A percentile compares a stretch with the other conserved stretches of the same genome.
phyloP scores from a whole-genome alignment of 2,329 filamentous ascomycete species.

The Claviceps quebecensis region DNA sequence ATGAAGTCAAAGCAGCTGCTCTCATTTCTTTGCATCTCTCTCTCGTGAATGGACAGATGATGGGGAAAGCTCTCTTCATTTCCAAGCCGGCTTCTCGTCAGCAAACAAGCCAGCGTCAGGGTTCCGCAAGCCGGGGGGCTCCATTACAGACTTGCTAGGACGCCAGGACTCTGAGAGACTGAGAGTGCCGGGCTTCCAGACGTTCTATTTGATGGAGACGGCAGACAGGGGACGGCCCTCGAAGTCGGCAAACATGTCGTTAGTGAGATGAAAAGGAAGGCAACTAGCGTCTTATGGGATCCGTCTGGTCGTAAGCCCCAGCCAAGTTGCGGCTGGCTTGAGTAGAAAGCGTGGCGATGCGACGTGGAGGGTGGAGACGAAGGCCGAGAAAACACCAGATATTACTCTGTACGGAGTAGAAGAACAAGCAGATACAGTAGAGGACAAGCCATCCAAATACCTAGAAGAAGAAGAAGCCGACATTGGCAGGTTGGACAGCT shows the following conservation, averaged over 20 bases:
- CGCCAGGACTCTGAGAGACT: background rate
- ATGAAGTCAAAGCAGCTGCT: background rate
- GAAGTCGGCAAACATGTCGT: background rate
- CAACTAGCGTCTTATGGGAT: background rate
- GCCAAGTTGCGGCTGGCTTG: background rate
- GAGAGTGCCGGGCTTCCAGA: background rate
- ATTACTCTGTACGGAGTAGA: no score
- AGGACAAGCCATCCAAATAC: no score
- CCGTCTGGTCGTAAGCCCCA: background rate
- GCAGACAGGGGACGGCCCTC: background rate
- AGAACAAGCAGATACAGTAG: no score
- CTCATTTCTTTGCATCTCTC: background rate
- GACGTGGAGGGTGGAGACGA: background rate
- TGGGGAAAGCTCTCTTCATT: background rate
- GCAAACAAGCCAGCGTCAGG: background rate
- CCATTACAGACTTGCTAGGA: background rate
- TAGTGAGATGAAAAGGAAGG: background rate
- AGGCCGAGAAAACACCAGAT: no score
- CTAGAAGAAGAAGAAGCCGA: background rate
- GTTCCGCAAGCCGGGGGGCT: background rate
- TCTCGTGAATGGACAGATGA: background rate
- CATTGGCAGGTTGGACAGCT: background rate
- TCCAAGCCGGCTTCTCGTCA: background rate
- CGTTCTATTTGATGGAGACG: background rate
- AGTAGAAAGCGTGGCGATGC: background rate